Percentiles rank a stretch among this genome's conserved stretches.
Conservation (phyloP, 2,329 filamentous ascomycete species). For the Cladosporium sp. region DNA sequence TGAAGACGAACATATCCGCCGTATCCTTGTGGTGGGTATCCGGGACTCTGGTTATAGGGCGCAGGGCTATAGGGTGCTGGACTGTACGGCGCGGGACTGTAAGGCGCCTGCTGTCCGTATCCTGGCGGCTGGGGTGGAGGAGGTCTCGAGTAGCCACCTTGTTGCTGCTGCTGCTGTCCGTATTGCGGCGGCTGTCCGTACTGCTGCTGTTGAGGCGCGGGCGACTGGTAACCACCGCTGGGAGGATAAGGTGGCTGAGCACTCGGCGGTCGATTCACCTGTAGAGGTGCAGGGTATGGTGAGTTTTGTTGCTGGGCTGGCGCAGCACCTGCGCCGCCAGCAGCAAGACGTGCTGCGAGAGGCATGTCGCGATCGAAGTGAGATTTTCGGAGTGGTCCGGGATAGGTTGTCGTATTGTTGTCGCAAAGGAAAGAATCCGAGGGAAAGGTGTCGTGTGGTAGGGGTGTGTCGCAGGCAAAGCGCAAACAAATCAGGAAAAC, state of each 20-base stretch:
- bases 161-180: neutral
- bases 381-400: neutral
- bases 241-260: conserved; percentile 28
- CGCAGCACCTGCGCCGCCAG: conserved; percentile 25
- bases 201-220: conserved; percentile 18
- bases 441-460: conserved; percentile 11
- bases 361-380: conserved; percentile 20
- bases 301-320: conserved; percentile 31
- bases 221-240: conserved; percentile 16
- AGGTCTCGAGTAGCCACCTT: conserved; percentile 28
- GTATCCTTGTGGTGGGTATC: conserved; percentile 23
- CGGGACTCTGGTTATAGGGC: conserved; percentile 28
- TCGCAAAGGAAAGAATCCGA: neutral
- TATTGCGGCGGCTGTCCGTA: conserved; percentile 9
- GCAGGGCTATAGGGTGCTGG: conserved; percentile 27
- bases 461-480: conserved; percentile 20
- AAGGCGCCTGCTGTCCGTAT: conserved; percentile 18
- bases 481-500: neutral
- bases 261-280: conserved; percentile 13
- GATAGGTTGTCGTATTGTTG: neutral
- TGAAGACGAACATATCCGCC: conserved; percentile 31
- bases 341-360: conserved; percentile 26
- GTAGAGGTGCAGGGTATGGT: conserved; percentile 41
- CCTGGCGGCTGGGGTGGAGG: conserved; percentile 22
- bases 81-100: conserved; percentile 20